phyloP scores from a whole-genome alignment of 2,329 filamentous ascomycete genomes.

The Colletotrichum melonis region DNA sequence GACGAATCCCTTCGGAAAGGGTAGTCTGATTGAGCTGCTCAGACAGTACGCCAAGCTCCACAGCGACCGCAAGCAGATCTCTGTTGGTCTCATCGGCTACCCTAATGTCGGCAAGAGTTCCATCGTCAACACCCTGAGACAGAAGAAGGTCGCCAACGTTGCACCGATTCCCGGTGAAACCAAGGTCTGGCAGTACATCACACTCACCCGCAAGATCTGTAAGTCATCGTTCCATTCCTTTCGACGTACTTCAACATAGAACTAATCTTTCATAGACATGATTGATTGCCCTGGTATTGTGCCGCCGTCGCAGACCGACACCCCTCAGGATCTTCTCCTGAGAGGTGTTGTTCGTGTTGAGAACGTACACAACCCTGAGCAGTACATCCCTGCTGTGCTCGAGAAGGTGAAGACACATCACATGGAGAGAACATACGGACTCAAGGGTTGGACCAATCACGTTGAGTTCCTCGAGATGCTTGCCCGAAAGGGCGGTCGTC shows the following conservation, averaged over 20 bases:
- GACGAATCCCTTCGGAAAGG: slow-evolving; percentile 97
- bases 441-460: slow-evolving; percentile 81
- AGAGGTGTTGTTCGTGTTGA: slow-evolving; percentile 94
- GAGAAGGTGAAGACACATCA: slow-evolving; percentile 84
- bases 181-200: slow-evolving; percentile 98
- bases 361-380: slow-evolving; percentile 92
- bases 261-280: slow-evolving; percentile 60
- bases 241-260: background rate
- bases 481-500: slow-evolving; percentile 85
- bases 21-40: slow-evolving; percentile 89
- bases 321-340: slow-evolving; percentile 87
- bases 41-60: slow-evolving; percentile 94
- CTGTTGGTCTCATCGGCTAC: slow-evolving; percentile 81
- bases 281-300: slow-evolving; percentile 98
- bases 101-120: slow-evolving; percentile 97
- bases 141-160: slow-evolving; percentile 93
- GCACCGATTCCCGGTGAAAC: slow-evolving; percentile 97
- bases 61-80: slow-evolving; percentile 91
- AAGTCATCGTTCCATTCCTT: background rate
- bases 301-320: slow-evolving; percentile 86
- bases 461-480: slow-evolving; percentile 88
- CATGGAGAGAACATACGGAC: slow-evolving; percentile 91
- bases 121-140: slow-evolving; percentile 95
- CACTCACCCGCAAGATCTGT: slow-evolving; percentile 88
- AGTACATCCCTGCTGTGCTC: slow-evolving; percentile 90